Conservation (phyloP, 345 rosid genomes). For the Arabis hirsuta region DNA sequence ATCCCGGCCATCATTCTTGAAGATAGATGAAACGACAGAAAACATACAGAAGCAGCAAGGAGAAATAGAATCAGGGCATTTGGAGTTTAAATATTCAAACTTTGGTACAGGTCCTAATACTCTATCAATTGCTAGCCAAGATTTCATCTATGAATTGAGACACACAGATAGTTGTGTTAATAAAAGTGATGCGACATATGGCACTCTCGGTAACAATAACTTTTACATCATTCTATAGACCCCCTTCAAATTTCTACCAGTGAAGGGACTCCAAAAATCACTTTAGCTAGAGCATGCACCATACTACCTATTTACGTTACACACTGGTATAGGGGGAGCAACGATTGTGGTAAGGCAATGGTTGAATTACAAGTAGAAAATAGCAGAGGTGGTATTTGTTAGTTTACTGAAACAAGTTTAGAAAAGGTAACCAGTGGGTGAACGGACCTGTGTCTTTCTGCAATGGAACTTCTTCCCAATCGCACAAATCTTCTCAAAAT, state of each 20-base stretch:
- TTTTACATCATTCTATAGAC: neutral
- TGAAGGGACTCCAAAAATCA: neutral
- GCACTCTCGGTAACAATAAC: neutral
- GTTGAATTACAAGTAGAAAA: neutral
- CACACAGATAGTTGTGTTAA: slow-evolving; percentile 8
- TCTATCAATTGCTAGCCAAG: slow-evolving; percentile 4
- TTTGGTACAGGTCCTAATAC: neutral
- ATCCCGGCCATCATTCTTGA: slow-evolving; percentile 76
- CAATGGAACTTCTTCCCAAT: slow-evolving; percentile 72
- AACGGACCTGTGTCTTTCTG: slow-evolving; percentile 68
- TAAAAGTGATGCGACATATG: slow-evolving; percentile 4
- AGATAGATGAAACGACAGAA: slow-evolving; percentile 26
- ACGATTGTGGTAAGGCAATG: neutral
- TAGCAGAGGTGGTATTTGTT: neutral
- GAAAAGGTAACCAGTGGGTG: slow-evolving; percentile 19
- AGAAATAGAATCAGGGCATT: slow-evolving; percentile 16
- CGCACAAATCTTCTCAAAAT: slow-evolving; percentile 80
- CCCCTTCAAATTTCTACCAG: neutral
- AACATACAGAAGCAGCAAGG: slow-evolving; percentile 36
- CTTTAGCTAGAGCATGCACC: neutral
- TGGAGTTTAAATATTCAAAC: slow-evolving; percentile 20
- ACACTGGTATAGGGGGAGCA: slow-evolving; percentile 5
- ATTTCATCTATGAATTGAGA: neutral
- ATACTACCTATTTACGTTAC: slow-evolving; percentile 1
- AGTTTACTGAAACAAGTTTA: slow-evolving; percentile 17